These are phyloP conservation scores for Lasiodiplodia hormozganensis DNA, from an alignment of 2,329 filamentous ascomycete genomes.

Conservation along the genomic window DNA sequence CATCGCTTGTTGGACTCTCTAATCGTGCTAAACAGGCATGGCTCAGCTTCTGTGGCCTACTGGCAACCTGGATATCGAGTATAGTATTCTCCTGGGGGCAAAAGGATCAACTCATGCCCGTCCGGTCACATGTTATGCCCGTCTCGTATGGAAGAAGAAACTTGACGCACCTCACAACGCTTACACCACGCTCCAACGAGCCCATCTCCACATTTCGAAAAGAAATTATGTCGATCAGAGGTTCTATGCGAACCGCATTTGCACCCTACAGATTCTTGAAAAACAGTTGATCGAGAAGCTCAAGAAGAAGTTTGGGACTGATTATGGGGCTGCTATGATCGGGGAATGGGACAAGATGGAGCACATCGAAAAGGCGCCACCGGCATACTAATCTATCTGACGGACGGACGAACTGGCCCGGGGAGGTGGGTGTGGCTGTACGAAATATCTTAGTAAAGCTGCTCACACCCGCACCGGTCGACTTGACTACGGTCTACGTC, in stretches of 20 bases:
- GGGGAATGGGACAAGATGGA: background rate
- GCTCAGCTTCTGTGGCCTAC: background rate
- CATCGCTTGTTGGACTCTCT: background rate
- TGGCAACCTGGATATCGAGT: background rate
- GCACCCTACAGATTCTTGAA: background rate
- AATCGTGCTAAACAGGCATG: background rate
- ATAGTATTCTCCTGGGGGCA: background rate
- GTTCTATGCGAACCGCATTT: background rate
- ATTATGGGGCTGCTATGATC: background rate
- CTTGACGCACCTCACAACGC: background rate
- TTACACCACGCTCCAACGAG: background rate
- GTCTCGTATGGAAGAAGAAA: constrained; percentile 5
- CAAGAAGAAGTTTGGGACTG: background rate
- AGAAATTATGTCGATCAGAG: background rate
- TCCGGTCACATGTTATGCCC: background rate
- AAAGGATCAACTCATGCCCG: background rate
- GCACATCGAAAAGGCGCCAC: background rate
- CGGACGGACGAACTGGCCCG: background rate
- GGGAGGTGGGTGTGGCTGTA: too few species aligned
- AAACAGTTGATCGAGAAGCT: background rate
- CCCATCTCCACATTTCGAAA: background rate
- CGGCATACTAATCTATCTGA: background rate
- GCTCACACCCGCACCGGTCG: too few species aligned
- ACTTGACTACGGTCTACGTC: too few species aligned
- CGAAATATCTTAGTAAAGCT: too few species aligned